Evolutionary conservation across 2,329 filamentous ascomycete species (phyloP).

Genomic region (Colletotrichum paranaense): DNA sequence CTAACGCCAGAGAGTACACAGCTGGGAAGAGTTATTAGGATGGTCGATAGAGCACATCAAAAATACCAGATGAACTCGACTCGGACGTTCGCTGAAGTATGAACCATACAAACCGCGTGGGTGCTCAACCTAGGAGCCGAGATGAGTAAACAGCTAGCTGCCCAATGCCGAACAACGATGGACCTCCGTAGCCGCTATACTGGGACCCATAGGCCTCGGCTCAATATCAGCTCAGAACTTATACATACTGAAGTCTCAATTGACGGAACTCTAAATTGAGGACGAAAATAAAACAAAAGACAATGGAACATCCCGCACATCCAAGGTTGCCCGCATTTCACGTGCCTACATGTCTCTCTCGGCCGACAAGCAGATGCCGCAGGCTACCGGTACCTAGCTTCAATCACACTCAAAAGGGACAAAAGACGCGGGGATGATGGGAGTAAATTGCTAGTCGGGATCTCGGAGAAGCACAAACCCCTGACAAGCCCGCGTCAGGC

Average conservation of each 20-base stretch:
- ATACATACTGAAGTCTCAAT: not conserved
- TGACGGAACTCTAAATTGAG: constrained; percentile 8
- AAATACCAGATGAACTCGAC: not conserved
- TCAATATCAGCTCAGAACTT: not conserved
- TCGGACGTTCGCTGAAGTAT: not conserved
- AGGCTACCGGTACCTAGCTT: not conserved
- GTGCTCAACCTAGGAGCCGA: not conserved
- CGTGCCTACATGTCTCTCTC: constrained; percentile 26
- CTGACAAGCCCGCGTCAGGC: constrained; percentile 33
- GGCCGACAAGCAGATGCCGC: constrained; percentile 8
- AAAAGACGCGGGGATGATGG: constrained; percentile 31
- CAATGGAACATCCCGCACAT: not conserved
- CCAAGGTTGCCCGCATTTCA: constrained; percentile 26
- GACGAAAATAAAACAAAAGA: constrained; percentile 9
- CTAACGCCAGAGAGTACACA: no score
- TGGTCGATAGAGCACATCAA: not conserved
- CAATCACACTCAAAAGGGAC: not conserved
- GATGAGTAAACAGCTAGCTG: not conserved
- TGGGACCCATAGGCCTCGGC: constrained; percentile 17
- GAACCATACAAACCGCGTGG: not conserved
- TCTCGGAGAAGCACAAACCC: constrained; percentile 31
- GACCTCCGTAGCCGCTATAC: not conserved
- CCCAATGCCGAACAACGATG: constrained; percentile 16
- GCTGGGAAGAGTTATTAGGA: not conserved
- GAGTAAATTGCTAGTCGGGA: constrained; percentile 24